Base-by-base conservation (phyloP, 2,329 filamentous ascomycete species). In the Corynespora cassiicola region DNA sequence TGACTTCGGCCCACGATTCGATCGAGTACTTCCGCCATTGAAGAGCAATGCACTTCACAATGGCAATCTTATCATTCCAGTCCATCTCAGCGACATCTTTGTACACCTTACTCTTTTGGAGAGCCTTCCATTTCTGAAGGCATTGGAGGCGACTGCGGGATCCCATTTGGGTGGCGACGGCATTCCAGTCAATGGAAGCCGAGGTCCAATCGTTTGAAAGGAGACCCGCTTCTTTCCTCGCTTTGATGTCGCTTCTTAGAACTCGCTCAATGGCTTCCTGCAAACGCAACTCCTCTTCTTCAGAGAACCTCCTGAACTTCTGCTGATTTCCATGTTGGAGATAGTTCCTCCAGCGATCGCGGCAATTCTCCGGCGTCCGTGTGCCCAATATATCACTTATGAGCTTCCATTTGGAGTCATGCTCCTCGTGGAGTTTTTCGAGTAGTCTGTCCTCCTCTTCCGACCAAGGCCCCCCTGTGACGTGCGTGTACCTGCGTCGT, bases 271-370 rank as follows among this genome's bases (percentile, higher is more conserved):
- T 78, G 7, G 76, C 74, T 2, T 70, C 60, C 1, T 73, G 70
- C 17, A 88, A 68, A 7, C 61, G 66, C 0, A 69, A 63, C 54
- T 86, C 82, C 53, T 90, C 87, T 0, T 76, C 72, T 12, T 77
- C 66, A 2, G 71, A 74, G 87, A 87, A 90, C 1, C 69, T 63
- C 21, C 79, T 77, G 26, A 72, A 77, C 20, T 74, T 74, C 39
- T 73, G 70, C 0, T 73, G 75, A 5, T 77, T 72, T 14, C 78
- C 78, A 36, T 80, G 84, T 29, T 84, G 69, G 15, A 87, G 68
- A 53, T 86, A 83, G 53, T 88, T 86, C 24, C 83, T 76, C 73
- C 84, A 88, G 3, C 86, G 81, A 60, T 89, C 86, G 33, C 85
- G 79, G 35, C 84, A 76, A 57, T 89, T 85, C 43, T 82, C 79